Evolutionary conservation across 495 filamentous ascomycete species (phyloP), one percentile per base, ranked within the genome.

Genomic region (Hypomontagnella monticulosa): DNA sequence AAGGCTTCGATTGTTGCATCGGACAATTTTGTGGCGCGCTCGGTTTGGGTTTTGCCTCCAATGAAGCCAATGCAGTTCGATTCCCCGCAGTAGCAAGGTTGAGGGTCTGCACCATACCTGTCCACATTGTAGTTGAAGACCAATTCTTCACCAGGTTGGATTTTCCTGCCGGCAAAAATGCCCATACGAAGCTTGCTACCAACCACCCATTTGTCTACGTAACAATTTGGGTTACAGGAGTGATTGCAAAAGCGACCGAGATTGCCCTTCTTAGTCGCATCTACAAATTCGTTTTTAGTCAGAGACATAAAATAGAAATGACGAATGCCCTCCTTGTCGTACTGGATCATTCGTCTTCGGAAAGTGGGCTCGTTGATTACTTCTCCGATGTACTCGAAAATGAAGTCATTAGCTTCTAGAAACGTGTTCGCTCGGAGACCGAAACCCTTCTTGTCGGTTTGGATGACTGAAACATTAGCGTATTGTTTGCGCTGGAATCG

Each of bases 111-210:
- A 58, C 95, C 95, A 71, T 99, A 99, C 59, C 95, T 88, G 74
- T 99, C 95, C 53, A 99, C 95, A 66, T 99, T 99, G 84, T 99
- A 99, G 80, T 99, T 97, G 82, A 99, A 99, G n/a, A 97, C 93
- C 32, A 99, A 82, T 75, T 99, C 95, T 75, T 99, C 95, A 38
- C 95, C 96, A 1, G 90, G 87, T 67, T 88, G 86, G 68, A 99
- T 91, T 70, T 85, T 82, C 61, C 93, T 92, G 80, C 90, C 86
- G 68, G 95, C 92, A 79, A 99, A 99, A 65, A 99, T 98, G 61
- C 95, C 95, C 95, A 99, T 98, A 71, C 95, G 94, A 73, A 97
- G 78, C 79, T 97, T 97, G 71, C 96, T 91, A n/a, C 93, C 93
- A 34, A 98, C 93, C 47, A 99, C 92, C 95, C 95, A 99, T 75